Evolutionary conservation across 208 protist species (phyloP), one percentile per base, ranked within the genome.

Genomic region (Perkinsela sp.): DNA sequence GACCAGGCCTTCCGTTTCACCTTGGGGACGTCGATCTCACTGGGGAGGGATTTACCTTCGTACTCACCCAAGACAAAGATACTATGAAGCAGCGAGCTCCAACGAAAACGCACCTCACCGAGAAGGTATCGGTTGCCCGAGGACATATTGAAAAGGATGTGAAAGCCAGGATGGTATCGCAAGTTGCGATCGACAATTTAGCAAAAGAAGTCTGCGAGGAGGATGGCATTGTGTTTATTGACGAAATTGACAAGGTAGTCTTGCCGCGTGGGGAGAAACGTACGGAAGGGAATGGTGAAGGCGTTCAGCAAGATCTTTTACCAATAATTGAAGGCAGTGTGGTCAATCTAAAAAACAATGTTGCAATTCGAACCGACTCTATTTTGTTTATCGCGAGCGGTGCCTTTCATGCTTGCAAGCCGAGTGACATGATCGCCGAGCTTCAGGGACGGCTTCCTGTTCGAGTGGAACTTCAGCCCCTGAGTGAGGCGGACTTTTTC

Each of bases 191-290:
- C n/a, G 85, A 81, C 70, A 80, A 85, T 29, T 74, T 88, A 22
- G 90, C 88, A 13, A 75, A 80, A 28, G 74, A 78, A 1, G 70
- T 91, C 40, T 78, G 84, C 13, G 89, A 96, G 75, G 76, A 93
- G 71, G 88, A 97, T 69, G 95, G 94, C 31, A 92, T 98, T 65
- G 92, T 98, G 2, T 96, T 98, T 72, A 93, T 98, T 67, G 95
- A 98, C 74, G 95, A 98, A 71, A 97, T 98, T 72, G 95, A 98
- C 80, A 98, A 98, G 80, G 95, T 92, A 16, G 86, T 92, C 13
- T 22, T 2, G 29, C 65, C 15, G 29, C 28, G 28, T 48, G 32
- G n/a, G 22, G 72, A 69, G 1, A 66, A 67, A 31, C 31, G 16
- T 16, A 71, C 76, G 1, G 82, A 90, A 31, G 70, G 67, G 1